Conservation (phyloP, 768 basidiomycete genomes). For the Lentinula lateritia region DNA sequence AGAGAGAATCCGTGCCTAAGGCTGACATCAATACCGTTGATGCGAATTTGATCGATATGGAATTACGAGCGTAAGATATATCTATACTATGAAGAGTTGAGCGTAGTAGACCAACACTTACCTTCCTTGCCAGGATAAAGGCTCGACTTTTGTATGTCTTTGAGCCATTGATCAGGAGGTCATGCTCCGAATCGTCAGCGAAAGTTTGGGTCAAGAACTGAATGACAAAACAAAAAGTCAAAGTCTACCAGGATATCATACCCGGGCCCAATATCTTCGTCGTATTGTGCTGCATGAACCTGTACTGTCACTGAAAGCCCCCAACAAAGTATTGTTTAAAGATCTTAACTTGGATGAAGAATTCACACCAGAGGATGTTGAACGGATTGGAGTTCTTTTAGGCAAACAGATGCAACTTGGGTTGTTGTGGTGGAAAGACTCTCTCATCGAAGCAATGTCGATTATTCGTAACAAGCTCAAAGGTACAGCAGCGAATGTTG, state of each 20-base stretch:
- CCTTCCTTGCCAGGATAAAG: not conserved
- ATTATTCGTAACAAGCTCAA: not conserved
- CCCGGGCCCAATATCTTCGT: constrained; percentile 19
- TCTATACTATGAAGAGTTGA: not conserved
- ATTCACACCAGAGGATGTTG: constrained; percentile 19
- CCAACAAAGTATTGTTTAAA: constrained; percentile 24
- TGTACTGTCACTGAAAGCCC: constrained; percentile 19
- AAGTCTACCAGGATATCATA: not conserved
- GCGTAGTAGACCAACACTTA: not conserved
- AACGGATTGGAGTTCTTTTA: constrained; percentile 9
- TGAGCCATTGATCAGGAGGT: not conserved
- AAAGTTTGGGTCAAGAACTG: not conserved
- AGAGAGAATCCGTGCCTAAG: not conserved
- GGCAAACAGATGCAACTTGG: constrained; percentile 8
- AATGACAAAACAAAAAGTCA: not conserved
- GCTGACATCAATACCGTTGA: not conserved
- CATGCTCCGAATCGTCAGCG: not conserved
- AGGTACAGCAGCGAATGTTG: not conserved
- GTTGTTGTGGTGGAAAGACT: constrained; percentile 21
- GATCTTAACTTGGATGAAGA: constrained; percentile 26
- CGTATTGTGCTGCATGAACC: constrained; percentile 24
- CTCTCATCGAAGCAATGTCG: constrained; percentile 16
- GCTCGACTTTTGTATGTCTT: not conserved
- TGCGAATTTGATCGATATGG: not conserved
- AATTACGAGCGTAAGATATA: not conserved